Percentiles rank a stretch among this genome's conserved stretches.
Evolutionary conservation across 768 basidiomycete species (phyloP).

Genomic region (Galerina sulciceps): DNA sequence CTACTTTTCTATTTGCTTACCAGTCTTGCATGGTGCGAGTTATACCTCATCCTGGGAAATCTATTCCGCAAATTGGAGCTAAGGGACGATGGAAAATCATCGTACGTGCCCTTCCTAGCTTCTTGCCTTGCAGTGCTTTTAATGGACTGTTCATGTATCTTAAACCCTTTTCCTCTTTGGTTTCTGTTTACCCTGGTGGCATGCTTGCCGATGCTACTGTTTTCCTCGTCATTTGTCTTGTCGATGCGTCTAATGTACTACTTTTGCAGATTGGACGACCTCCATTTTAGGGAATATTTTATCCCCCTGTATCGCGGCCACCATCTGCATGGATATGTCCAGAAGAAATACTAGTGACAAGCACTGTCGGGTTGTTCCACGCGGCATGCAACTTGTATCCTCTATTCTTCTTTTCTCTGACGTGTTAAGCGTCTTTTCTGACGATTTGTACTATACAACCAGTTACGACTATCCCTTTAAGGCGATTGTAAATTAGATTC

Average conservation of each 20-base stretch:
- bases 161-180: not conserved
- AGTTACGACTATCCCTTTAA: too few species aligned
- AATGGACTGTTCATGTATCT: not conserved
- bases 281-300: conserved; percentile 13
- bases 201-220: not conserved
- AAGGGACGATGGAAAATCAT: conserved; percentile 15
- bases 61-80: conserved; percentile 36
- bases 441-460: too few species aligned
- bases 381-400: not conserved
- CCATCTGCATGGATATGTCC: conserved; percentile 14
- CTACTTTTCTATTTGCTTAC: not conserved
- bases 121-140: not conserved
- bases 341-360: not conserved
- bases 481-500: too few species aligned
- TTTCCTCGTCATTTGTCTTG: not conserved
- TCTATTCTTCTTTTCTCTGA: not conserved
- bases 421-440: too few species aligned
- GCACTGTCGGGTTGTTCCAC: not conserved
- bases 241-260: not conserved
- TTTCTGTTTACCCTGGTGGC: not conserved
- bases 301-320: conserved; percentile 13
- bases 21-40: conserved; percentile 37
- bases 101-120: conserved; percentile 6
- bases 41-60: conserved; percentile 34
- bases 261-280: conserved; percentile 5